Evolutionary conservation across 2,329 filamentous ascomycete species (phyloP).

Genomic region (Fonsecaea pedrosoi): DNA sequence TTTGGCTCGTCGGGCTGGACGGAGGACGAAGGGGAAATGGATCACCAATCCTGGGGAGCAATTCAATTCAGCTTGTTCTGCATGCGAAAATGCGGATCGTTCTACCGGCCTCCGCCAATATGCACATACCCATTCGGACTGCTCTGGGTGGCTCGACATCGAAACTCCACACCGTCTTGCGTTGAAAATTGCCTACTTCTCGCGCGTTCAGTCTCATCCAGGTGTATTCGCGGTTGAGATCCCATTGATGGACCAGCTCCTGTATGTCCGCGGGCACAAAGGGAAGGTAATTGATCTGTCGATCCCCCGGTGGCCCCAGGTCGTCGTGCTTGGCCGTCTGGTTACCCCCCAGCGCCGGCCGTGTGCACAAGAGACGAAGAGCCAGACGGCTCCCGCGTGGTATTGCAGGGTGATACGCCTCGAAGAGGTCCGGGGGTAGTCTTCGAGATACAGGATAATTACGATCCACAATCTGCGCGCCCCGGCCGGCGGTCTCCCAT

Average conservation of each 20-base stretch:
- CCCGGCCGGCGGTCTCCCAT: slow-evolving; percentile 18
- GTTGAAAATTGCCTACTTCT: slow-evolving; percentile 28
- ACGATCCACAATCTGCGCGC: slow-evolving; percentile 15
- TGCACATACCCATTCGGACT: slow-evolving; percentile 16
- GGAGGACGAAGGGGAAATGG: slow-evolving; percentile 27
- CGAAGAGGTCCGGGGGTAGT: slow-evolving; percentile 23
- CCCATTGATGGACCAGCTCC: slow-evolving; percentile 24
- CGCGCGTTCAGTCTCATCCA: slow-evolving; percentile 26
- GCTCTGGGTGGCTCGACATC: slow-evolving; percentile 18
- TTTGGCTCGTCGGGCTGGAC: slow-evolving; percentile 18
- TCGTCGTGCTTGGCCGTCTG: slow-evolving; percentile 21
- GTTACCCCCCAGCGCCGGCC: slow-evolving; percentile 17
- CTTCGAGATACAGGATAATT: slow-evolving; percentile 18
- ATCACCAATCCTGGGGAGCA: slow-evolving; percentile 17
- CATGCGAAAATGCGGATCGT: background rate
- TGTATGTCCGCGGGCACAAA: slow-evolving; percentile 20
- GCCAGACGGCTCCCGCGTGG: slow-evolving; percentile 16
- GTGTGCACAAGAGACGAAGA: slow-evolving; percentile 21
- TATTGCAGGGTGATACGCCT: slow-evolving; percentile 21
- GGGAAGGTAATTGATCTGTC: slow-evolving; percentile 28
- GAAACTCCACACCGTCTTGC: slow-evolving; percentile 24
- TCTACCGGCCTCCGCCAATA: background rate
- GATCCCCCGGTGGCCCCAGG: slow-evolving; percentile 6
- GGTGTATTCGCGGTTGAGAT: slow-evolving; percentile 24
- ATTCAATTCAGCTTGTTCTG: background rate